Evolutionary conservation across 192 early-diverging fungal genomes (phyloP), one percentile per base, ranked within the genome.

Genomic region (Coemansia sp.): DNA sequence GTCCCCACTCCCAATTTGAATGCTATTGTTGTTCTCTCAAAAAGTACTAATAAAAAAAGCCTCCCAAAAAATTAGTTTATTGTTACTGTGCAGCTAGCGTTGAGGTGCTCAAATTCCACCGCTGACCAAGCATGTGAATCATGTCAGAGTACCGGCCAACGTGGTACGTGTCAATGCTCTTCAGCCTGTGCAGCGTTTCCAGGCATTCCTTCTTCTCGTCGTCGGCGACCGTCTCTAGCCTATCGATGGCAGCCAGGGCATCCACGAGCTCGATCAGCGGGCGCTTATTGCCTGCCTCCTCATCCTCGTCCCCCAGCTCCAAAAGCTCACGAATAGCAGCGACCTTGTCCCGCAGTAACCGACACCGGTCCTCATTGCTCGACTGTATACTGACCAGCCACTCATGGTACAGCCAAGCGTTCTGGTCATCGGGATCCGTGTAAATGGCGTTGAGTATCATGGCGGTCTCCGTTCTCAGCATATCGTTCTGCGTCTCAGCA

Each of bases 381-480:
- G 35, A 14, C 62, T 77, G 73, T 25, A 77, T 71, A 27, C 74
- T 94, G n/a, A 98, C 83, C 36, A 99, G 83, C 93, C 94, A 98
- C 54, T 92, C 87, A 53, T 96, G 89, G 84, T 99, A 99, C 14
- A 99, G 82, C 98, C 98, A 99, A 15, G 95, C 96, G 61, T 89
- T 92, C 76, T 98, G 96, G 79, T 99, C 96, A 27, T 92, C 91
- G 11, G 98, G 98, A 65, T 99, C 96, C 7, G 96, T 99, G 67
- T 92, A 99, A 36, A 97, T 86, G 3, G 96, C 98, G 59, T 93
- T 93, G 49, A 92, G 84, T 42, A 97, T 90, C 64, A 95, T 59
- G 32, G 92, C 93, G 49, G 94, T 85, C 54, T 99, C 97, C 80
- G 65, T 60, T 9, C 63, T 65, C 45, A 86, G 53, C 25, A 79